phyloP scores from a whole-genome alignment of 495 filamentous ascomycete genomes.

The Copromyces sp. region DNA sequence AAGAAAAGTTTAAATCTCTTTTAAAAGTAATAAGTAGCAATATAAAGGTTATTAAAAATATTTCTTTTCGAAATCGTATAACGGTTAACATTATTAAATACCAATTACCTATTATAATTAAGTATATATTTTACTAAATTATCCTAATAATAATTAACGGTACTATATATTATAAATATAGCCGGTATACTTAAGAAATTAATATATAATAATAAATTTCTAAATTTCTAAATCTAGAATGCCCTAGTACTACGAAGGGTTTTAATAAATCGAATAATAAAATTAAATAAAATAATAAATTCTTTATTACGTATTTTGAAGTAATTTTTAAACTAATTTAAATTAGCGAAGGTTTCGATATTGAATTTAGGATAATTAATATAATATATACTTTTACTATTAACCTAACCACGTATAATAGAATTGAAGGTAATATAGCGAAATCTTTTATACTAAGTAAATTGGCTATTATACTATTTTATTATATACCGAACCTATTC shows the following conservation, averaged over 20 bases:
- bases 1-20: not conserved
- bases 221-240: not conserved
- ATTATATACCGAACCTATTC: too few relatives aligned
- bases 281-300: not conserved
- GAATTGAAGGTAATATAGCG: not conserved
- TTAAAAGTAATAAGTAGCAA: too few relatives aligned
- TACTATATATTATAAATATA: too few relatives aligned
- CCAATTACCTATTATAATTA: not conserved
- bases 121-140: too few relatives aligned
- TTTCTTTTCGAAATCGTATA: not conserved
- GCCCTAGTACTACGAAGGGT: accelerated
- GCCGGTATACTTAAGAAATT: not conserved
- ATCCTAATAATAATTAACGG: not conserved
- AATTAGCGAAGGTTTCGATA: not conserved
- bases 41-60: not conserved
- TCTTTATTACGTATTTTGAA: not conserved
- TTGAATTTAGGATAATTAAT: too few relatives aligned
- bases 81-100: not conserved
- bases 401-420: not conserved
- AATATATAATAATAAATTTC: not conserved
- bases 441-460: not conserved
- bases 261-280: too few relatives aligned
- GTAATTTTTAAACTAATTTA: not conserved
- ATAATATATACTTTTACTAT: too few relatives aligned
- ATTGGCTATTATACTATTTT: too few relatives aligned